Evolutionary conservation across 192 early-diverging fungal genomes (phyloP), one percentile per base, ranked within the genome.

Genomic region (Phycomyces nitens): DNA sequence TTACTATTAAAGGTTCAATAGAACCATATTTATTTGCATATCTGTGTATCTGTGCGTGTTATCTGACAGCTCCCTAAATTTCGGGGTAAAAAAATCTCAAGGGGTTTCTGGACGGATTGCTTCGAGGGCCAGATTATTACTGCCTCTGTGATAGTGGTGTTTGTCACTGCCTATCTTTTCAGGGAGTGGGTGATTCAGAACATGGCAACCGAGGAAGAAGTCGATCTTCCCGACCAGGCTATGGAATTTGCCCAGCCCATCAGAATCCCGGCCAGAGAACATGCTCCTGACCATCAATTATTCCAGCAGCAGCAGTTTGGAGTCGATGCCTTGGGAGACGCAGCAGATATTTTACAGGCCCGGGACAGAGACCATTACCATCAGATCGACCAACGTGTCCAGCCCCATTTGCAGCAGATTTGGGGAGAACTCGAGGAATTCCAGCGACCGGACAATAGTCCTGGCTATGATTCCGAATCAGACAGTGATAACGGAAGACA

Each of bases 71-170:
- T 34, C 29, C 29, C 29, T 34, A 34, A 34, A 5, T 34, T 34
- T 34, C 29, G 29, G 29, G 29, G 55, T 29, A 27, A 56, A 38
- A 23, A 20, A 20, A 20, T 50, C 22, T 50, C 7, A 58, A 83
- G 80, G 22, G 58, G 23, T 26, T 81, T 90, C 43, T 61, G 82
- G 4, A 74, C 81, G 14, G 88, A 91, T 66, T 82, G 91, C 42
- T 78, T 95, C 58, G 93, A 98, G 63, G 96, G 96, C 0, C 88
- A 92, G 55, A 78, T 93, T 15, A 83, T 98, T 43, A 87, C 87
- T 0, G 72, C 88, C 24, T 65, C 89, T 24, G 84, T 90, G 5
- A 76, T 98, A 16, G 70, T 95, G 29, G 74, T 90, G 7, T 94
- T 90, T 59, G 79, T 96, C n/a, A 80, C 83, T 2, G 78, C 91